Conservation (phyloP, 495 filamentous ascomycete species). For the Astrothelium subdiscretum region DNA sequence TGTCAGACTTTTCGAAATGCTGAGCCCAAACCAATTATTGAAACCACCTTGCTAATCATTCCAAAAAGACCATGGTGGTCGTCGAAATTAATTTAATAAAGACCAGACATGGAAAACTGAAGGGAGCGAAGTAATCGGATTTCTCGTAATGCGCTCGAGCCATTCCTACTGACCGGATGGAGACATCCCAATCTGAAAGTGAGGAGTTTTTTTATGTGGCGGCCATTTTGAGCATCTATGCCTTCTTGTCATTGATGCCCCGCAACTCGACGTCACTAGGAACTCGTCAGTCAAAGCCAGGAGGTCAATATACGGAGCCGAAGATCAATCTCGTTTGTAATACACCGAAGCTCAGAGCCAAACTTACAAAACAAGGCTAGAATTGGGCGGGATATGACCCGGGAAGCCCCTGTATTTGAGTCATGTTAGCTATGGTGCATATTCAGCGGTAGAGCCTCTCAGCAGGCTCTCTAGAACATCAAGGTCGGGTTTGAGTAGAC, state of each 20-base stretch:
- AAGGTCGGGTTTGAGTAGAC: constrained; percentile 19
- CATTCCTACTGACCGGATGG: too few relatives aligned
- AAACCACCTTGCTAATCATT: too few relatives aligned
- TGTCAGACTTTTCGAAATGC: too few relatives aligned
- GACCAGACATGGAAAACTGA: neutral
- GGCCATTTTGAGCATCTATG: constrained; percentile 4
- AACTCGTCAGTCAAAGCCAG: neutral
- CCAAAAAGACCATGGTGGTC: neutral
- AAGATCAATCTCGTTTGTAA: neutral
- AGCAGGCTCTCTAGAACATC: neutral
- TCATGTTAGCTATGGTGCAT: neutral
- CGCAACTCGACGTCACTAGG: constrained; percentile 32
- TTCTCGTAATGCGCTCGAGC: too few relatives aligned
- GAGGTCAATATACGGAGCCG: neutral
- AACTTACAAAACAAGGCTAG: constrained; percentile 35
- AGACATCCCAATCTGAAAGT: too few relatives aligned
- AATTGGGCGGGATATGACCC: constrained; percentile 29
- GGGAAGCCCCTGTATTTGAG: constrained; percentile 33
- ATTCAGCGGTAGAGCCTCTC: too few relatives aligned
- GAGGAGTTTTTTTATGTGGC: too few relatives aligned
- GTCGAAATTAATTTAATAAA: neutral
- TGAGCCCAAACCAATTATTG: too few relatives aligned
- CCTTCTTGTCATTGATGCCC: constrained; percentile 26
- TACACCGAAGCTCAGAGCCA: neutral
- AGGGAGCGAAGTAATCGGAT: neutral